A percentile compares a stretch with the other conserved stretches of the same genome.
Conservation (phyloP, 495 filamentous ascomycete species). For the Bryoglossum gracile region DNA sequence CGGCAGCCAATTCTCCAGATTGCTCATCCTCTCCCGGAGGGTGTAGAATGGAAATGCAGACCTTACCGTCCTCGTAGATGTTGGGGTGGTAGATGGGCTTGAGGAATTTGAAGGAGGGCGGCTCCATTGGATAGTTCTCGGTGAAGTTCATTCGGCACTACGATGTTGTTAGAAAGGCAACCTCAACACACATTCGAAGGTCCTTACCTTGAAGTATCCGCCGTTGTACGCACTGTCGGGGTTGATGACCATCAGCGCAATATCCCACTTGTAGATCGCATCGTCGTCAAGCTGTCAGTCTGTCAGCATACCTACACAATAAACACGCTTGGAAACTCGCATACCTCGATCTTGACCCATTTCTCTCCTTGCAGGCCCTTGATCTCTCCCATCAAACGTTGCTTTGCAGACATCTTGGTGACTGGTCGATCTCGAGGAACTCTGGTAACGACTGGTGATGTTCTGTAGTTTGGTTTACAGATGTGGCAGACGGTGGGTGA, state of each 20-base stretch:
- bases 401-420: constrained; percentile 37
- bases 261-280: constrained; percentile 77
- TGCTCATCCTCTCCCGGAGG: constrained; percentile 83
- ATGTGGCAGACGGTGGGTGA: too few relatives aligned
- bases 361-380: constrained; percentile 76
- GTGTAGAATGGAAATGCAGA: constrained; percentile 97
- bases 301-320: constrained; percentile 1
- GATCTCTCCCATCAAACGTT: constrained; percentile 85
- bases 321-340: constrained; percentile 19
- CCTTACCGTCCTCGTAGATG: constrained; percentile 79
- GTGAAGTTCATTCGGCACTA: constrained; percentile 80
- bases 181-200: not conserved
- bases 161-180: not conserved
- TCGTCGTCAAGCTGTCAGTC: constrained; percentile 53
- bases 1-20: constrained; percentile 79
- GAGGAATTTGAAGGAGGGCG: constrained; percentile 86
- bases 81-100: constrained; percentile 87
- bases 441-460: constrained; percentile 5
- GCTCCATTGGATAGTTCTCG: constrained; percentile 80
- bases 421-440: not conserved
- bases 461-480: not conserved
- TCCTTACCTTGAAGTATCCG: constrained; percentile 70
- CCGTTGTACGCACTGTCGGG: constrained; percentile 84
- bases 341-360: constrained; percentile 85
- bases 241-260: constrained; percentile 89